Evolutionary conservation across 2,329 filamentous ascomycete genomes (phyloP).

Genomic region (Simplicillium sp.): DNA sequence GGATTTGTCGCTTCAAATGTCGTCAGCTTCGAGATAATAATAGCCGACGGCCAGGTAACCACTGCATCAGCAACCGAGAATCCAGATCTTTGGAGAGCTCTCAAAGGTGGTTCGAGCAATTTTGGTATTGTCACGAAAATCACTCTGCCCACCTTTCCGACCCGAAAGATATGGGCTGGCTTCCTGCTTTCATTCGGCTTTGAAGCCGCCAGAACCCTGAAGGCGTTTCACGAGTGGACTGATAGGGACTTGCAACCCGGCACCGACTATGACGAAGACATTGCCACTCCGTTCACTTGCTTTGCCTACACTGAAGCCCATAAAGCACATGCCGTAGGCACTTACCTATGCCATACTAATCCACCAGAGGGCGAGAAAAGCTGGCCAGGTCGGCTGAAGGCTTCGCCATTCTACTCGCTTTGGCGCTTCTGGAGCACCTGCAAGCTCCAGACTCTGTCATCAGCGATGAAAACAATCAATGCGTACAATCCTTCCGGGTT

Average conservation of each 20-base stretch:
- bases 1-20: conserved; percentile 3
- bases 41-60: conserved; percentile 27
- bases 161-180: conserved; percentile 3
- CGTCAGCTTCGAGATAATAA: conserved; percentile 23
- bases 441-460: background rate
- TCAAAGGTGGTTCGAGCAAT: conserved; percentile 35
- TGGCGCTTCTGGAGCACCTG: background rate
- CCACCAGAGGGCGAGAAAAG: background rate
- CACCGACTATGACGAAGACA: background rate
- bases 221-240: background rate
- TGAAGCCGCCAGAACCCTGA: background rate
- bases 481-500: background rate
- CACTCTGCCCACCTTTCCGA: conserved; percentile 15
- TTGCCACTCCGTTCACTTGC: background rate
- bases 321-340: background rate
- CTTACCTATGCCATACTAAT: background rate
- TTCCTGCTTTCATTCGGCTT: background rate
- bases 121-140: conserved; percentile 28
- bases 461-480: background rate
- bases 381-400: background rate
- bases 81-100: conserved; percentile 25
- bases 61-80: conserved; percentile 23
- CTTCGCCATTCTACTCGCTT: background rate
- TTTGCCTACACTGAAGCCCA: background rate
- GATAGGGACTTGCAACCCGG: background rate